Conservation (phyloP, 495 filamentous ascomycete species). For the Penicillium samsonianum region DNA sequence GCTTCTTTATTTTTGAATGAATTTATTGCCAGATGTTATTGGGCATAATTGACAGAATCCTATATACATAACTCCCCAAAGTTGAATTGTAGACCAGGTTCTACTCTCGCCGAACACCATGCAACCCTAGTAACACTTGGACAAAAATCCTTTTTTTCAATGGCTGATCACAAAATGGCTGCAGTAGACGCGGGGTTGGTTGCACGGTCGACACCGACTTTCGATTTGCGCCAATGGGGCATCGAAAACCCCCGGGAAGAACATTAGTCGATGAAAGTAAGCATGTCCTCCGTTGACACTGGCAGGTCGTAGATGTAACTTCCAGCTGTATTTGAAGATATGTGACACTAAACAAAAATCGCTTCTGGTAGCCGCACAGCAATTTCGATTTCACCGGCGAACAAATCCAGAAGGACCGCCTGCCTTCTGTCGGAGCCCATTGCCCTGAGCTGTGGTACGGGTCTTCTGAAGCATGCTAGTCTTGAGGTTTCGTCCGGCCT, state of each 20-base stretch:
- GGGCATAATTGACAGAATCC: constrained; percentile 2
- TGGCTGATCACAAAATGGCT: constrained; percentile 9
- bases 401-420: constrained; percentile 47
- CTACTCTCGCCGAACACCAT: constrained; percentile 14
- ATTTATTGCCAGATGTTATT: background rate
- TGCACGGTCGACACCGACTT: constrained; percentile 13
- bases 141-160: background rate
- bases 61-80: constrained; percentile 9
- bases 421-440: constrained; percentile 43
- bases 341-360: constrained; percentile 1
- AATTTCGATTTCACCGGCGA: constrained; percentile 33
- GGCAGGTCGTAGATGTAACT: background rate
- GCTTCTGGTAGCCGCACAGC: constrained; percentile 12
- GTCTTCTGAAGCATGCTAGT: constrained; percentile 51
- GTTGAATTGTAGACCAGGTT: constrained; percentile 7
- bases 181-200: constrained; percentile 7
- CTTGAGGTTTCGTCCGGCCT: constrained; percentile 44
- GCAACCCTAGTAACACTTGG: constrained; percentile 10
- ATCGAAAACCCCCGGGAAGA: constrained; percentile 1
- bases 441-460: constrained; percentile 38
- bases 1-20: background rate
- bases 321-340: constrained; percentile 1
- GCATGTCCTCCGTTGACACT: background rate
- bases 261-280: background rate
- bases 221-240: constrained; percentile 9